Base-by-base conservation (phyloP, 2,329 filamentous ascomycete species). In the Neofusicoccum cordaticola region DNA sequence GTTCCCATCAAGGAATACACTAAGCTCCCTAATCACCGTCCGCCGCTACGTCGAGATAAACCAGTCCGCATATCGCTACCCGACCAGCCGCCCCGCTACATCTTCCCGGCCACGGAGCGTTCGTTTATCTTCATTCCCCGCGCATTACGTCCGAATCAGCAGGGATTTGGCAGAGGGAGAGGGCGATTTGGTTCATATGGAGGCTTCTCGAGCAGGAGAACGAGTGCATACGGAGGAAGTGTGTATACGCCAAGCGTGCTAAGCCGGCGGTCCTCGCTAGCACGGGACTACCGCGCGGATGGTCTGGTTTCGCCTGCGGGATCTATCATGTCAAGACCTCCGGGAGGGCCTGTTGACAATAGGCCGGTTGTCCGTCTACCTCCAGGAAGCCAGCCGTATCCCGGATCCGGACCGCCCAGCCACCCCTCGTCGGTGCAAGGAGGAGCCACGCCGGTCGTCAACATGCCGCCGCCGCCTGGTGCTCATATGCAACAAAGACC, bases 61-160 rank as follows among this genome's bases (percentile, higher is more conserved):
- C 95, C 95, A 7, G 95, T 98, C 45, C 90, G 95, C 58, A 92
- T 99, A 69, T 97, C 93, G 8, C 83, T 99, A 47, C 94, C 95
- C 1, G 85, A 90, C 34, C 85, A 90, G 68, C 82, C 87, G 12
- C 91, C 92, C 41, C 88, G 91, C 67, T 97, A 97, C 77, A 93
- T 97, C 66, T 97, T 95, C 78, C 95, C 95, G 5, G 90, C 93
- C 2, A 84, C 86, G 52, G 93, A 97, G 71, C 85, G 95, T 68
- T 98, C 95, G 0, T 99, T 99, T 77, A 96, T 97, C 71, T 99
- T 99, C 79, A 99, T 99, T 66, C 95, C 95, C 12, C 86, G 95
- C 69, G 94, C 94, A 11, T 85, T 97, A 81, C 88, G 95, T 69
- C 95, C 95, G 13, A 97, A 97, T 75, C 93, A 96, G 75, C 92